Conservation (phyloP, 2,329 filamentous ascomycete genomes). For the Herpomyces periplanetae region DNA sequence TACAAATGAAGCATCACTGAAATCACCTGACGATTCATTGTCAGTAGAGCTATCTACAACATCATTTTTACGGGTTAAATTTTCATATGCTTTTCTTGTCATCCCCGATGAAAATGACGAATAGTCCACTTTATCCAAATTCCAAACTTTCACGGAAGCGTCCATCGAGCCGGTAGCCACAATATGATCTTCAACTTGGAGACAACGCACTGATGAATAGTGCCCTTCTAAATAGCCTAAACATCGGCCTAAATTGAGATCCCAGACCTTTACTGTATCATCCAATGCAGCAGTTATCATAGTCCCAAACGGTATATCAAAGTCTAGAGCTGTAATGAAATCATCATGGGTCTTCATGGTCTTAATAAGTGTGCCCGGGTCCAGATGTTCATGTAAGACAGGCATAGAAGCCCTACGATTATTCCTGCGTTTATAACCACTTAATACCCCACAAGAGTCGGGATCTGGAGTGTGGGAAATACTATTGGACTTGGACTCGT, state of each 20-base stretch:
- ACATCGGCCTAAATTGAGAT: slow-evolving; percentile 64
- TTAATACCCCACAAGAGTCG: slow-evolving; percentile 3
- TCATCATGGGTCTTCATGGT: slow-evolving; percentile 66
- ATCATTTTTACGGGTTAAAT: too few relatives aligned
- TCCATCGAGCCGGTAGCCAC: slow-evolving; percentile 80
- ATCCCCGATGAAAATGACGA: too few relatives aligned
- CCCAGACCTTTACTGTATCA: slow-evolving; percentile 81
- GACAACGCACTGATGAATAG: slow-evolving; percentile 54
- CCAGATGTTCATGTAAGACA: slow-evolving; percentile 73
- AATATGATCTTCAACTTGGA: slow-evolving; percentile 84
- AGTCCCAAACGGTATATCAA: slow-evolving; percentile 84
- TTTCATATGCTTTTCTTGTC: too few relatives aligned
- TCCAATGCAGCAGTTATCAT: slow-evolving; percentile 72
- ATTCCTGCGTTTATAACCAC: slow-evolving; percentile 15
- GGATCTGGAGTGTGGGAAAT: slow-evolving; percentile 13
- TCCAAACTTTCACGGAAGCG: slow-evolving; percentile 75
- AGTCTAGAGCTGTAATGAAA: slow-evolving; percentile 56
- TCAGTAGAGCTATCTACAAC: too few relatives aligned
- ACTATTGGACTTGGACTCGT: slow-evolving; percentile 92
- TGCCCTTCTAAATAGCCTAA: slow-evolving; percentile 75
- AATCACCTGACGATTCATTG: too few relatives aligned
- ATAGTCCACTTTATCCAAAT: slow-evolving; percentile 56
- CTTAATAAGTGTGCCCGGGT: slow-evolving; percentile 50
- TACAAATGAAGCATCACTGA: too few relatives aligned
- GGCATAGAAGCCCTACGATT: slow-evolving; percentile 51